Evolutionary conservation across 306 rosid genomes (phyloP).

Genomic region (Fragaria iinumae): DNA sequence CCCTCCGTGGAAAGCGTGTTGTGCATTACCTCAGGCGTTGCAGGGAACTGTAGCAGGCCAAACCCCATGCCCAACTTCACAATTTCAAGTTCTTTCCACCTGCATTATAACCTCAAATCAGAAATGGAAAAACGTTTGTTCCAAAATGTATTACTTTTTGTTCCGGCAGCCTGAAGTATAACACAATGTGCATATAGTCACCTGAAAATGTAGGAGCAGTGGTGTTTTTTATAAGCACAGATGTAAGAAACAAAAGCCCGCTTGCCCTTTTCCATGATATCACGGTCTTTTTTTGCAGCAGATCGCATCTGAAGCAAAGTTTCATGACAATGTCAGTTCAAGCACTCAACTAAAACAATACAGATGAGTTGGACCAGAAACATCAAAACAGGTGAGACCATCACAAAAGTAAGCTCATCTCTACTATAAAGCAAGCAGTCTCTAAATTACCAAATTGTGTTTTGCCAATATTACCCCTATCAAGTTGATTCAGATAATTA

Average conservation of each 20-base stretch:
- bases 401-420: background rate
- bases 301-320: conserved; percentile 58
- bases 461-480: no score
- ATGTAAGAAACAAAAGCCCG: conserved; percentile 88
- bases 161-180: background rate
- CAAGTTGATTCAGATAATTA: no score
- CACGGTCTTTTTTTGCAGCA: conserved; percentile 77
- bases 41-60: conserved; percentile 85
- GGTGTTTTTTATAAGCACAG: conserved; percentile 86
- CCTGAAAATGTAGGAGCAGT: conserved; percentile 84
- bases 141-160: background rate
- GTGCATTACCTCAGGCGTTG: conserved; percentile 71
- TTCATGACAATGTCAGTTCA: background rate
- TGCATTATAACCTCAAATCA: conserved; percentile 16
- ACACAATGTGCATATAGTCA: conserved; percentile 17
- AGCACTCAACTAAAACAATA: background rate
- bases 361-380: background rate
- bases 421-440: no score
- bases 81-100: conserved; percentile 95
- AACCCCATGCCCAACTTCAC: conserved; percentile 85
- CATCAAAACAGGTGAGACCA: background rate
- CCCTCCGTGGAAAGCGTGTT: conserved; percentile 71
- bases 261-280: conserved; percentile 86
- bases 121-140: conserved; percentile 6
- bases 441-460: no score